phyloP scores from a whole-genome alignment of 164 flowering plant genomes.

The Magnolia changhungtana region DNA sequence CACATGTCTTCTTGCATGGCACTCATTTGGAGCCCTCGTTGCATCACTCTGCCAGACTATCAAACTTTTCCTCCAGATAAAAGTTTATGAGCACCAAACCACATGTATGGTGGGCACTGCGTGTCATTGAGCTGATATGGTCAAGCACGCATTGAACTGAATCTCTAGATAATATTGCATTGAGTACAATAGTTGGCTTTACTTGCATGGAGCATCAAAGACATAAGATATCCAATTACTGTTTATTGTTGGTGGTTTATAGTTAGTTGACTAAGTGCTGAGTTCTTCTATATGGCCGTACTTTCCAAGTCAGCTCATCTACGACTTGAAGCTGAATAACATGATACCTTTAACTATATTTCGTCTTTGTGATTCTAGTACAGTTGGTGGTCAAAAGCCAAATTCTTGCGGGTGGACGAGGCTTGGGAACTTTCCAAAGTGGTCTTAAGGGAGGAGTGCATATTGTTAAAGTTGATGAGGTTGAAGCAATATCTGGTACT shows the following conservation, averaged over 20 bases:
- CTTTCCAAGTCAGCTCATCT: not conserved
- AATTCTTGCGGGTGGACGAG: constrained; percentile 96
- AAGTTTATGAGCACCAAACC: too few relatives aligned
- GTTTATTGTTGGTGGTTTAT: not conserved
- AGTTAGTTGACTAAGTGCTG: not conserved
- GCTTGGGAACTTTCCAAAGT: constrained; percentile 83
- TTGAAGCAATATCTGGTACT: constrained; percentile 84
- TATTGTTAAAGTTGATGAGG: constrained; percentile 75
- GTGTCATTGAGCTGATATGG: too few relatives aligned
- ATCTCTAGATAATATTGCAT: too few relatives aligned
- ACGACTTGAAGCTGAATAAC: not conserved
- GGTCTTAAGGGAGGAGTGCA: constrained; percentile 97
- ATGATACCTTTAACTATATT: not conserved
- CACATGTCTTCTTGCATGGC: too few relatives aligned
- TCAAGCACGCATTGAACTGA: too few relatives aligned
- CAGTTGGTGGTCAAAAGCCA: constrained; percentile 96
- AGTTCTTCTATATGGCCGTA: not conserved
- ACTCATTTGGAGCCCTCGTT: too few relatives aligned
- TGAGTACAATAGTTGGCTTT: too few relatives aligned
- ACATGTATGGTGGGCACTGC: too few relatives aligned
- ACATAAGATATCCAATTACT: not conserved
- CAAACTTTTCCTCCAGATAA: too few relatives aligned
- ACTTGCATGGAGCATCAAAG: too few relatives aligned
- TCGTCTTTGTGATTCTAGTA: constrained; percentile 9
- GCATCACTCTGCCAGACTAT: too few relatives aligned